Evolutionary conservation across 2,329 filamentous ascomycete species (phyloP), one percentile per base, ranked within the genome.

Genomic region (Chrysoporthe puriensis): DNA sequence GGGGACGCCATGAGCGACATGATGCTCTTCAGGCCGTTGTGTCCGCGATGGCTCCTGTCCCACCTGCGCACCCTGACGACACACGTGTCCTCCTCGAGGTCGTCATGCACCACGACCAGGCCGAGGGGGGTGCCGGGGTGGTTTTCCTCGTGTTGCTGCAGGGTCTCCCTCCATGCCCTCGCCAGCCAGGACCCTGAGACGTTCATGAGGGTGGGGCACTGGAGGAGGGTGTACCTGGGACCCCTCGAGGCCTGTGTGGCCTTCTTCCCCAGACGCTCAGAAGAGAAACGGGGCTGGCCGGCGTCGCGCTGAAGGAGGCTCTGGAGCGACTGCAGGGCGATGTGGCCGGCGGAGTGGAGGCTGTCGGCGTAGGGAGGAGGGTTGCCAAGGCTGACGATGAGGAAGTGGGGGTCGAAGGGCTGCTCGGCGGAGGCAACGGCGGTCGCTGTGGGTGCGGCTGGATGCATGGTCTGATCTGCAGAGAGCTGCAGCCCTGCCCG

Each of bases 341-440:
- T 86, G 81, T 98, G 95, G 13, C 94, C 96, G 16, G 94, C 93
- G 34, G 90, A 94, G 80, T 98, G 96, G 8, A 95, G 88, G 26
- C 92, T 96, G 71, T 90, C 85, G 71, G 87, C 86, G 78, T 95
- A 94, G 2, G 88, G 82, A 7, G 86, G 83, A 7, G 92, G 93
- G 74, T 98, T 98, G 72, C 96, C 96, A 70, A 99, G 86, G 70
- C 93, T 96, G 81, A 94, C 87, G 74, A 98, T 84, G 66, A 98
- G 87, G 73, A 97, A 88, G 50, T 85, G 86, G 58, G 81, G 76
- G n/a, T 73, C 71, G 34, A 72, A 73, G 70, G 73, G 71, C 26
- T 13, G 18, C n/a, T 63, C 40, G 26, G 40, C 21, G 6, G 8
- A 48, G 40, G 18, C 43, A 26, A 26, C 26, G 26, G 57, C 21